A percentile compares a stretch with the other conserved stretches of the same genome.
These are phyloP conservation scores for Arthrobotrys entomopaga DNA, from an alignment of 2,329 filamentous ascomycete species.

Conservation along the genomic window DNA sequence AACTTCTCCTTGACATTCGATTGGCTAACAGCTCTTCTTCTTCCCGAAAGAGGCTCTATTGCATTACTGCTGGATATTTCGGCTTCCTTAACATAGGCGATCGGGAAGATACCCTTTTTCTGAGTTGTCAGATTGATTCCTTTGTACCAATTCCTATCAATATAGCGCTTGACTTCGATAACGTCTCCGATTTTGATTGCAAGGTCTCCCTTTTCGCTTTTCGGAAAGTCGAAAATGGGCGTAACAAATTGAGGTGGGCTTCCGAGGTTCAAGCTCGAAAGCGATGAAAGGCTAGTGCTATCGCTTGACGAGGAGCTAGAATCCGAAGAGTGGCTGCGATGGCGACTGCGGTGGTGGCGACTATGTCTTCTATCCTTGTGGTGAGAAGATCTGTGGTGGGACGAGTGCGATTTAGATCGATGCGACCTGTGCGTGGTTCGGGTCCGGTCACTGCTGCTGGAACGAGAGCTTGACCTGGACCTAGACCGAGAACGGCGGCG, in stretches of 20 bases:
- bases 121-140: slow-evolving; percentile 38
- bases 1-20: slow-evolving; percentile 25
- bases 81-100: slow-evolving; percentile 42
- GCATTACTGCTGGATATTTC: slow-evolving; percentile 47
- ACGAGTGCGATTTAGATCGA: slow-evolving; percentile 34
- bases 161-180: slow-evolving; percentile 49
- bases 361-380: slow-evolving; percentile 30
- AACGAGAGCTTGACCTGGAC: slow-evolving; percentile 35
- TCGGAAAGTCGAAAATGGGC: slow-evolving; percentile 32
- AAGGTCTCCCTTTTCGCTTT: slow-evolving; percentile 40
- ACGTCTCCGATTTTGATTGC: slow-evolving; percentile 39
- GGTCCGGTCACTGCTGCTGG: slow-evolving; percentile 42
- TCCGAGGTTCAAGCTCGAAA: slow-evolving; percentile 9
- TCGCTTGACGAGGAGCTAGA: slow-evolving; percentile 4
- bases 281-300: slow-evolving; percentile 36
- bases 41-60: slow-evolving; percentile 36
- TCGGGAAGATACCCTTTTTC: slow-evolving; percentile 49
- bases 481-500: slow-evolving; percentile 31
- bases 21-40: slow-evolving; percentile 19
- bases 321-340: slow-evolving; percentile 21
- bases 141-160: slow-evolving; percentile 51
- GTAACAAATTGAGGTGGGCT: slow-evolving; percentile 50
- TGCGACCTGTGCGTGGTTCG: slow-evolving; percentile 21
- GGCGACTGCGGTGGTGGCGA: slow-evolving; percentile 35
- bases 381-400: slow-evolving; percentile 20